Evolutionary conservation across 2,329 filamentous ascomycete species (phyloP), one percentile per base, ranked within the genome.

Genomic region (Beauveria australis): DNA sequence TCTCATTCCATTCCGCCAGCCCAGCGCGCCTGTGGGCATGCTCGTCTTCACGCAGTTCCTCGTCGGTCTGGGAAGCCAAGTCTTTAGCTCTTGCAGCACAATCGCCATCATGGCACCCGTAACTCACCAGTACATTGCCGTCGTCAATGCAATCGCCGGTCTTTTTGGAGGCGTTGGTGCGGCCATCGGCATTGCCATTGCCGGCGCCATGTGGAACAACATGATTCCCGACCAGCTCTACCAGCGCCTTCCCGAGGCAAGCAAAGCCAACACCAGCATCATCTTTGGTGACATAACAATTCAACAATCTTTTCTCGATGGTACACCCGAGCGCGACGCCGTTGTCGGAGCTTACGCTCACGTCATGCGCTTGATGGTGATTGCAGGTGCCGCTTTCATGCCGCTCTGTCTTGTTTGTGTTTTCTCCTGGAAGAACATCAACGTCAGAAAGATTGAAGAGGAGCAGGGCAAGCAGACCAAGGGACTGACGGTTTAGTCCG

Each of bases 191-290:
- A 74, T 77, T 5, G 81, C 83, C 43, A 78, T 88, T 61, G 82
- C 84, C 1, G 82, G 81, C 2, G 82, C 80, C 9, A 78, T 88
- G 60, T 88, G 85, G 85, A 83, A 81, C 6, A 80, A 80, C 64
- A 72, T 79, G 10, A 72, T 84, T 51, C 78, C 78, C 7, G 63
- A 62, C 5, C 73, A 76, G 41, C 71, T 84, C 3, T 59, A 68
- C 53, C 64, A 72, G 18, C 71, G 72, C 40, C 73, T 83, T 0
- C 81, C 81, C 0, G 75, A 74, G 10, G 70, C 70, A 1, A 68
- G 65, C 26, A 75, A 77, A 67, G 67, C 69, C 8, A 68, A 72
- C 37, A 64, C 70, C 7, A 63, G 66, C 3, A 61, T 59, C 3
- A 78, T 78, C 46, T 77, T 84, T 61, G 78, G 79, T 19, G 77